A percentile compares a stretch with the other conserved stretches of the same genome.
These are phyloP conservation scores for Gaultheria prostrata DNA, from an alignment of 148 eudicot species.

Conservation along the genomic window DNA sequence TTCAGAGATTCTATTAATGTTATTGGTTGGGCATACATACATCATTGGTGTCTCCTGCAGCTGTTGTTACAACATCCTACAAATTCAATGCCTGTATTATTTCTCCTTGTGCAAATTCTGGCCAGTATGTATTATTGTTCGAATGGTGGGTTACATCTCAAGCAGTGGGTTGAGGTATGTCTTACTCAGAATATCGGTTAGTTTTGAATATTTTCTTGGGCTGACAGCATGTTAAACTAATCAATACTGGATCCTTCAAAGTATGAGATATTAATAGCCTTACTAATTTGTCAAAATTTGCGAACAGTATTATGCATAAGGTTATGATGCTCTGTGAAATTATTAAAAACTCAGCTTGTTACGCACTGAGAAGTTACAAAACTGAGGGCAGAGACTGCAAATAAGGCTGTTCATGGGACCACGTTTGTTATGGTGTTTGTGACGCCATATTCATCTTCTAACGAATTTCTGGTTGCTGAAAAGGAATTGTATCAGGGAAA, in stretches of 20 bases:
- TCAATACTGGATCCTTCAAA: not conserved
- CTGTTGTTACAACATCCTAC: conserved; percentile 81
- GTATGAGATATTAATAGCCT: not conserved
- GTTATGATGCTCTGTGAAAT: not conserved
- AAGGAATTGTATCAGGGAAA: not conserved
- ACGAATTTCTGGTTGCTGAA: not conserved
- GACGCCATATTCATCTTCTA: not conserved
- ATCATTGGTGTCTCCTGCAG: conserved; percentile 84
- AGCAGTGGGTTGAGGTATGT: conserved; percentile 88
- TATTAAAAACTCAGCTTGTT: not conserved
- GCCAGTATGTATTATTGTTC: conserved; percentile 46
- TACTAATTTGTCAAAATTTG: not conserved
- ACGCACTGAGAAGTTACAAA: not conserved
- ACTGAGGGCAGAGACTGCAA: not conserved
- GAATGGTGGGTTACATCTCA: conserved; percentile 27
- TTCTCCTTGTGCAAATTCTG: conserved; percentile 70
- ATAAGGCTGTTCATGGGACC: not conserved
- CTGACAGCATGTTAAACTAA: conserved; percentile 5
- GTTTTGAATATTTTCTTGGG: not conserved
- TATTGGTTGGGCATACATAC: conserved; percentile 58
- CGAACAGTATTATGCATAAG: not conserved
- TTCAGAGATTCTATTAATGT: conserved; percentile 44
- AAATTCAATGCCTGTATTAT: conserved; percentile 60
- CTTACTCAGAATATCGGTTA: conserved; percentile 14
- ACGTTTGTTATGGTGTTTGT: not conserved